A percentile compares a stretch with the other conserved stretches of the same genome.
Conservation (phyloP, 2,329 filamentous ascomycete genomes). For the Pseudogymnoascus pannorum region DNA sequence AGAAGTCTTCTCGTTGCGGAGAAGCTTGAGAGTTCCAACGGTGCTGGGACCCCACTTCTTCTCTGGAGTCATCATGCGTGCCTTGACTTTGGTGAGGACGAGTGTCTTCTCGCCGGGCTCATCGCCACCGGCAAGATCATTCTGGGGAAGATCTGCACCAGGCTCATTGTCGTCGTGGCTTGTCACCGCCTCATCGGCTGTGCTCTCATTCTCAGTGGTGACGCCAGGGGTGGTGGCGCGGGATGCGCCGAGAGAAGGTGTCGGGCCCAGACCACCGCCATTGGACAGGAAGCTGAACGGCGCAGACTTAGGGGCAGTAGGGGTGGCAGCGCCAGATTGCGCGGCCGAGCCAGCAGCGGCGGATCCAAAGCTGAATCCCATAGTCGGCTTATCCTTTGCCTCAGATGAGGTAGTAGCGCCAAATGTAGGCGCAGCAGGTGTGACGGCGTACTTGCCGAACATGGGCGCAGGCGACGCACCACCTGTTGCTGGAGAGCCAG, state of each 20-base stretch:
- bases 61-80: slow-evolving; percentile 34
- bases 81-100: slow-evolving; percentile 46
- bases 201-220: slow-evolving; percentile 27
- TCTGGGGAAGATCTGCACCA: slow-evolving; percentile 32
- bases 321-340: neutral
- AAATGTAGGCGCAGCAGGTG: slow-evolving; percentile 14
- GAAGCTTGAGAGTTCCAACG: neutral
- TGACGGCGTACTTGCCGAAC: slow-evolving; percentile 11
- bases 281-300: slow-evolving; percentile 6
- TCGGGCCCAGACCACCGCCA: neutral
- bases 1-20: slow-evolving; percentile 35
- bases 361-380: neutral
- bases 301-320: neutral
- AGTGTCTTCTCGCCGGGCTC: slow-evolving; percentile 65
- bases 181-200: slow-evolving; percentile 19
- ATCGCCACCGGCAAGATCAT: slow-evolving; percentile 53
- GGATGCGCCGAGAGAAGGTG: slow-evolving; percentile 24
- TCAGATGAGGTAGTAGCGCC: slow-evolving; percentile 18
- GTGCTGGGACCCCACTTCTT: neutral
- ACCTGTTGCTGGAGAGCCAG: slow-evolving; percentile 16
- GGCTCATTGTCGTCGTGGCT: slow-evolving; percentile 22
- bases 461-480: slow-evolving; percentile 17
- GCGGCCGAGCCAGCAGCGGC: neutral
- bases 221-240: slow-evolving; percentile 26
- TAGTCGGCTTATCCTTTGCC: slow-evolving; percentile 13